Evolutionary conservation across 2,329 filamentous ascomycete genomes (phyloP), one percentile per base, ranked within the genome.

Genomic region (Trichoderma arundinaceum): DNA sequence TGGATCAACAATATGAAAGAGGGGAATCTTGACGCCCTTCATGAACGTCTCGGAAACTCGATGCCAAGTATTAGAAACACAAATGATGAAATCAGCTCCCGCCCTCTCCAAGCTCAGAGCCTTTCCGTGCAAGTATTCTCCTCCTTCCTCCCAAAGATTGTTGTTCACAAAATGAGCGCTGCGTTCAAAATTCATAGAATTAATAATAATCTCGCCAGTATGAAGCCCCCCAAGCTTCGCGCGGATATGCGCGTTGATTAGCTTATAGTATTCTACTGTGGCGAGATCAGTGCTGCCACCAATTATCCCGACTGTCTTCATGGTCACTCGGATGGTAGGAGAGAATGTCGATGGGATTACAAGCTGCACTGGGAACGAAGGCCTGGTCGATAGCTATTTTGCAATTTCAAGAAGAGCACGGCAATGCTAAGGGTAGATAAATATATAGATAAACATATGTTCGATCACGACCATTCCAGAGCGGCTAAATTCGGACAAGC

Each of bases 11-110:
- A 69, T 69, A 38, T 69, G 67, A 58, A 67, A 67, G 28, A 67
- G 65, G 15, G 68, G 65, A 5, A 68, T 66, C 3, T 44, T 38
- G n/a, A 71, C 61, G 64, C 65, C 68, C 61, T 69, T 65, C 66
- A 71, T 72, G 58, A 71, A 68, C 6, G 61, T 64, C 44, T 70
- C 67, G 12, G 71, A 67, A 38, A 71, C 70, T 48, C 67, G 62
- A 44, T 69, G 68, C 65, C 68, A 68, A 1, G 67, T 69, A 32
- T 66, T 68, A 17, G 65, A 68, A 8, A 68, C 67, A 43, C 66
- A 61, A 28, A 69, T 61, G 62, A 68, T 64, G 33, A 69, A 69
- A 52, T 67, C 67, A 28, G 67, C 67, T 41, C 68, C 65, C 19
- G 67, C 67, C 35, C 65, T 64, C 46, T 66, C 68, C 22, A 69